Evolutionary conservation across 2,329 filamentous ascomycete genomes (phyloP).

Genomic region (Knufia petricola): DNA sequence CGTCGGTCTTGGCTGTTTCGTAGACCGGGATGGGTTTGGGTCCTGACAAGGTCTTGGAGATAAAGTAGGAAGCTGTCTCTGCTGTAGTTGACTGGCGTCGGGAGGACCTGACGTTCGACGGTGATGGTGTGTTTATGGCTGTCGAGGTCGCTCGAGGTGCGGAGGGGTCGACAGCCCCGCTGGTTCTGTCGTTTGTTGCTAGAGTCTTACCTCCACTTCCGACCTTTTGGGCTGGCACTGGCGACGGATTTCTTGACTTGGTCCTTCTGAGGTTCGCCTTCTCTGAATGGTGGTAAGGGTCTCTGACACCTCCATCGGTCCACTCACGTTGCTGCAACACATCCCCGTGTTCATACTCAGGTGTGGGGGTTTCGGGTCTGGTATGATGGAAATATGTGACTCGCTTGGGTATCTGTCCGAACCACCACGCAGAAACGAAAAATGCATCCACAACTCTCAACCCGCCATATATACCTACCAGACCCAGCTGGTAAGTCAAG

Average conservation of each 20-base stretch:
- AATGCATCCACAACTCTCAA: constrained; percentile 36
- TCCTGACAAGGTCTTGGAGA: constrained; percentile 21
- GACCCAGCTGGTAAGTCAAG: constrained; percentile 37
- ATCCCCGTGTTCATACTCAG: constrained; percentile 8
- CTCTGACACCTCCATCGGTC: constrained; percentile 15
- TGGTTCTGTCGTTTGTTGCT: neutral
- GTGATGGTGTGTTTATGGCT: neutral
- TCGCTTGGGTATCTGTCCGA: constrained; percentile 33
- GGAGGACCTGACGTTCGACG: too few species aligned
- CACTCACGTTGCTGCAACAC: constrained; percentile 8
- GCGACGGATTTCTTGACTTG: neutral
- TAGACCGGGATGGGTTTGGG: constrained; percentile 26
- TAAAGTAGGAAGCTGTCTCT: neutral
- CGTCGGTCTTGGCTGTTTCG: constrained; percentile 32
- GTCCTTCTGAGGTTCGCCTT: neutral
- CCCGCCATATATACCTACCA: constrained; percentile 36
- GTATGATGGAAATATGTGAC: constrained; percentile 33
- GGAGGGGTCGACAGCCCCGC: neutral
- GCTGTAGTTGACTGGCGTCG: constrained; percentile 1
- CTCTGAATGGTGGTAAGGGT: constrained; percentile 13
- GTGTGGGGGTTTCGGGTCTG: constrained; percentile 26
- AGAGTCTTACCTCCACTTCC: neutral
- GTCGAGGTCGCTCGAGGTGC: neutral
- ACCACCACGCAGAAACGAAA: constrained; percentile 35
- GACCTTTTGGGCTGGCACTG: neutral